phyloP scores from a whole-genome alignment of 2,329 filamentous ascomycete species.

The Dothideomycetidae sp. region DNA sequence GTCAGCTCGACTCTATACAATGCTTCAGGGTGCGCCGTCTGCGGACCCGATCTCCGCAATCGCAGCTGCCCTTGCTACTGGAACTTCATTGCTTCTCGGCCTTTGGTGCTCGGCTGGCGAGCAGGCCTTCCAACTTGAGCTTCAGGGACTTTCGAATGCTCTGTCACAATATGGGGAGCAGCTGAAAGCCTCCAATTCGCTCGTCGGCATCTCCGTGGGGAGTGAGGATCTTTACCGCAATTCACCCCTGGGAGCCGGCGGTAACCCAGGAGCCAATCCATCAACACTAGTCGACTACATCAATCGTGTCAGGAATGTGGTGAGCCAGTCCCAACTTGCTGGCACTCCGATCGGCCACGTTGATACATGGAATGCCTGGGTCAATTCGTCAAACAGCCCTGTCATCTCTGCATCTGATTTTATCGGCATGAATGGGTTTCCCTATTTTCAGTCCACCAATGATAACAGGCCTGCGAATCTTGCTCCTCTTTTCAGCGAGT shows the following conservation, averaged over 20 bases:
- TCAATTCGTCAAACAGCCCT: constrained; percentile 42
- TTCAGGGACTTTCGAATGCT: constrained; percentile 55
- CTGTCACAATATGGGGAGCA: constrained; percentile 52
- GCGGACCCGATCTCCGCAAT: constrained; percentile 55
- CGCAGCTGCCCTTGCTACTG: constrained; percentile 66
- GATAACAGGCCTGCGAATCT: constrained; percentile 43
- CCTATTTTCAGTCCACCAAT: constrained; percentile 42
- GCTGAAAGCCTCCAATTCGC: constrained; percentile 43
- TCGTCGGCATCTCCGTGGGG: constrained; percentile 74
- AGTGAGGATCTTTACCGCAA: constrained; percentile 53
- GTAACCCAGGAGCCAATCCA: constrained; percentile 1
- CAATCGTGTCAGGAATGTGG: constrained; percentile 4
- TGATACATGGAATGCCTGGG: constrained; percentile 49
- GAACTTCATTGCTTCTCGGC: constrained; percentile 66
- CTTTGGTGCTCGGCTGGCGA: constrained; percentile 61
- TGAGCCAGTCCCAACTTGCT: constrained; percentile 1
- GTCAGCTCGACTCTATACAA: constrained; percentile 59
- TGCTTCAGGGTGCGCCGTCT: constrained; percentile 43
- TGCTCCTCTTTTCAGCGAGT: constrained; percentile 38
- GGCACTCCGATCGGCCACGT: constrained; percentile 42
- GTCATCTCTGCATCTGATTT: constrained; percentile 51
- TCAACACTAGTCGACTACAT: not conserved
- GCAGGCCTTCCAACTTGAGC: constrained; percentile 53
- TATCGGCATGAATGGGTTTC: constrained; percentile 51
- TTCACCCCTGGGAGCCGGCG: constrained; percentile 2